Conservation (phyloP, 169 alveolate species). For the Plasmodium berghei region DNA sequence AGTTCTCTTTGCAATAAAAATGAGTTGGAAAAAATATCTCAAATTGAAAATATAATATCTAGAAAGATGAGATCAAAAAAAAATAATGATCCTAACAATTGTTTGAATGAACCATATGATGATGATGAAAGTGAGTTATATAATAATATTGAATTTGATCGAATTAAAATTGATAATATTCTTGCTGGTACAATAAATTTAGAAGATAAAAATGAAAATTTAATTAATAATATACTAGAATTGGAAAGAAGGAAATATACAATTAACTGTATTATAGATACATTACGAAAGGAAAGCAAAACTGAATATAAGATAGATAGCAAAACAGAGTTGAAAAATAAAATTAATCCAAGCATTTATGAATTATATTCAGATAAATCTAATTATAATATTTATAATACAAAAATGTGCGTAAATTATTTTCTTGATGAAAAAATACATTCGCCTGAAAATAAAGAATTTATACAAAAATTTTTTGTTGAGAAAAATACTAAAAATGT, state of each 20-base stretch:
- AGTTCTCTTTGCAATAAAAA: conserved; percentile 25
- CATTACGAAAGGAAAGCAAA: conserved; percentile 30
- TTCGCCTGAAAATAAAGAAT: conserved; percentile 60
- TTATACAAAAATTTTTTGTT: conserved; percentile 45
- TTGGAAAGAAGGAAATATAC: conserved; percentile 70
- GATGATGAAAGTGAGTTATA: conserved; percentile 18
- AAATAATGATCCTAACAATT: neutral
- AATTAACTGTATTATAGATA: conserved; percentile 65
- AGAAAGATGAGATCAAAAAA: conserved; percentile 35
- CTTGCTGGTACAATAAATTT: conserved; percentile 23
- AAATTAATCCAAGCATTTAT: conserved; percentile 29
- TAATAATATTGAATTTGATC: conserved; percentile 32
- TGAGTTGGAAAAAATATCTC: conserved; percentile 41
- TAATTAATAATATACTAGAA: conserved; percentile 56
- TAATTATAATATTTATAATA: conserved; percentile 40
- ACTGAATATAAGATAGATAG: neutral
- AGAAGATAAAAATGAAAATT: conserved; percentile 45
- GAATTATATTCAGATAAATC: conserved; percentile 58
- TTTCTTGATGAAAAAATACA: conserved; percentile 60
- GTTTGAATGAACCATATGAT: neutral
- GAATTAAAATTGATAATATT: conserved; percentile 25
- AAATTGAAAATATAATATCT: conserved; percentile 60
- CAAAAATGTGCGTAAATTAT: conserved; percentile 68
- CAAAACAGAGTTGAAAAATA: conserved; percentile 11
- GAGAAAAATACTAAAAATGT: conserved; percentile 27